Percentiles rank a stretch among this genome's conserved stretches.
Evolutionary conservation across 352 stramenopile species (phyloP).

Genomic region (Pythium monospermum): DNA sequence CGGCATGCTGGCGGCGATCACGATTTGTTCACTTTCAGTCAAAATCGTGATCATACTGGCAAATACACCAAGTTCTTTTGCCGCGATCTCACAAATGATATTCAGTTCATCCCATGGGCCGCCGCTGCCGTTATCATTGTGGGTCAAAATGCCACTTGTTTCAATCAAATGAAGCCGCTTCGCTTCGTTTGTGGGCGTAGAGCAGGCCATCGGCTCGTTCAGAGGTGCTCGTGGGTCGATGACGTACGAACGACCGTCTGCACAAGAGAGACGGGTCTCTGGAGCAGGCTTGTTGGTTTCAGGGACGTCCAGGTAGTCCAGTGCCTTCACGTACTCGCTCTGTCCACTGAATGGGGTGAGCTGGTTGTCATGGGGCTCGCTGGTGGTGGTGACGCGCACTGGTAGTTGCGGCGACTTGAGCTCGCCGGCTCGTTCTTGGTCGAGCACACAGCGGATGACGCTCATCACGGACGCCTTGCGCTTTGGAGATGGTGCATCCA

Average conservation of each 20-base stretch:
- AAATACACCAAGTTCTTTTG: slow-evolving; percentile 45
- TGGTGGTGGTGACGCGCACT: neutral
- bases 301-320: slow-evolving; percentile 9
- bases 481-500: slow-evolving; percentile 24
- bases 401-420: neutral
- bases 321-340: neutral
- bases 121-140: no score
- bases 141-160: slow-evolving; percentile 27
- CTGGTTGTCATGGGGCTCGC: neutral
- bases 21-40: slow-evolving; percentile 34
- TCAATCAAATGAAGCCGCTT: slow-evolving; percentile 43
- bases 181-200: slow-evolving; percentile 34
- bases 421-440: slow-evolving; percentile 16
- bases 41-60: slow-evolving; percentile 60
- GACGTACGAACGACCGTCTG: slow-evolving; percentile 37
- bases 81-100: slow-evolving; percentile 60
- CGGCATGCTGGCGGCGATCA: slow-evolving; percentile 39
- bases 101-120: slow-evolving; percentile 48
- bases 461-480: slow-evolving; percentile 34
- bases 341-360: neutral
- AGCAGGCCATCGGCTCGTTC: slow-evolving; percentile 27
- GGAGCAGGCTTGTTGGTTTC: no score
- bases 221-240: slow-evolving; percentile 22
- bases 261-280: slow-evolving; percentile 34
- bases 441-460: slow-evolving; percentile 46